A percentile compares a stretch with the other conserved stretches of the same genome.
These are phyloP conservation scores for Gastrolobium villosum DNA, from an alignment of 306 rosid genomes.

Conservation along the genomic window DNA sequence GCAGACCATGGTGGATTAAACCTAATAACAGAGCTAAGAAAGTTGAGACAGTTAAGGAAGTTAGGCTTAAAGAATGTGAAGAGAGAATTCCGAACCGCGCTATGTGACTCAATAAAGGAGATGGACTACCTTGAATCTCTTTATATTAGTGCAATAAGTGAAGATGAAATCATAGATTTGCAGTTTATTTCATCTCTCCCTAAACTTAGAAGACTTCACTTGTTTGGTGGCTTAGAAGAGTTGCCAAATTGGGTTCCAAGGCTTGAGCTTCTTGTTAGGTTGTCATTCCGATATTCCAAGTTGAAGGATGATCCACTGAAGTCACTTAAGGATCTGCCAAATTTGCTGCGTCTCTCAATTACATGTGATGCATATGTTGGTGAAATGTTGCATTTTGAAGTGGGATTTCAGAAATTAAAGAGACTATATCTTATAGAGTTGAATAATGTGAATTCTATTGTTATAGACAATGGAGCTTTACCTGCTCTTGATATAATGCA, in stretches of 20 bases:
- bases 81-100: neutral
- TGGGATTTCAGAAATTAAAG: constrained; percentile 14
- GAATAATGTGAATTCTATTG: constrained; percentile 16
- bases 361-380: neutral
- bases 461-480: constrained; percentile 1
- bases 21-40: neutral
- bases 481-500: neutral
- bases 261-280: neutral
- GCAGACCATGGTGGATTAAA: constrained; percentile 1
- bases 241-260: neutral
- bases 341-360: neutral
- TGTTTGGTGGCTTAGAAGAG: neutral
- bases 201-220: neutral
- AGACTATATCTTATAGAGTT: neutral
- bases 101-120: neutral
- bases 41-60: constrained; percentile 3
- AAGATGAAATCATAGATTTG: neutral
- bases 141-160: neutral
- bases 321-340: constrained; percentile 11
- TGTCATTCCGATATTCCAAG: neutral
- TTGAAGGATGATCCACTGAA: constrained; percentile 26
- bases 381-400: constrained; percentile 24
- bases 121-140: neutral
- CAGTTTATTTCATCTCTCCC: neutral
- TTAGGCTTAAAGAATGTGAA: neutral